Conservation (phyloP, 192 early-diverging fungal genomes). For the Geosiphon pyriformis region DNA sequence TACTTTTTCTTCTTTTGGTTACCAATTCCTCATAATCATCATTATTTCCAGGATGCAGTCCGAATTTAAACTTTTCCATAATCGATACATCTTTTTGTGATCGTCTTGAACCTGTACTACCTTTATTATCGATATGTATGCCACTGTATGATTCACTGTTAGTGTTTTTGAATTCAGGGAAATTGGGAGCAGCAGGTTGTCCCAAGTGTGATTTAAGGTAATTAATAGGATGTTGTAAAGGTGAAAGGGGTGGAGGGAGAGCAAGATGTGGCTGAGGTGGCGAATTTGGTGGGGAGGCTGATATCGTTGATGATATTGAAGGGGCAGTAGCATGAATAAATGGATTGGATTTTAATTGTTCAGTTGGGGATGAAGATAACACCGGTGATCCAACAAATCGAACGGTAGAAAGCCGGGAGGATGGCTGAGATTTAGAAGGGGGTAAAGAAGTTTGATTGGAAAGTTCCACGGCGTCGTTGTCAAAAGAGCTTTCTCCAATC, state of each 20-base stretch:
- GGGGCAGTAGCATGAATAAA: conserved; percentile 11
- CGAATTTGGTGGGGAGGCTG: background rate
- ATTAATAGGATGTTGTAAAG: conserved; percentile 16
- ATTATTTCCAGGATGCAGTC: conserved; percentile 7
- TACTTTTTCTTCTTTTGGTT: background rate
- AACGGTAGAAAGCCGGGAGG: background rate
- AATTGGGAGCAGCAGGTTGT: background rate
- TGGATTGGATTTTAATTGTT: background rate
- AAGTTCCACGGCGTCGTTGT: background rate
- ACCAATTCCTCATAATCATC: conserved; percentile 18
- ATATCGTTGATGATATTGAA: background rate
- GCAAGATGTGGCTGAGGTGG: background rate
- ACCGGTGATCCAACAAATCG: background rate
- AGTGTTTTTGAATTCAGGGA: background rate
- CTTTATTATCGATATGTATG: background rate
- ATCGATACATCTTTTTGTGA: conserved; percentile 1
- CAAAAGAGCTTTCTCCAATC: background rate
- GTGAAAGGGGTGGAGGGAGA: background rate
- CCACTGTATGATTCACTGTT: conserved; percentile 21
- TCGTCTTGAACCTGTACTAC: conserved; percentile 11
- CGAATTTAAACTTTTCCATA: conserved; percentile 21
- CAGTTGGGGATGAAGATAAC: background rate
- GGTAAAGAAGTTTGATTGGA: background rate
- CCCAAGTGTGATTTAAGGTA: conserved; percentile 5
- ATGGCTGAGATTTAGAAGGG: too few species aligned